Conservation (phyloP, 169 alveolate genomes). For the Hepatocystis sp. region DNA sequence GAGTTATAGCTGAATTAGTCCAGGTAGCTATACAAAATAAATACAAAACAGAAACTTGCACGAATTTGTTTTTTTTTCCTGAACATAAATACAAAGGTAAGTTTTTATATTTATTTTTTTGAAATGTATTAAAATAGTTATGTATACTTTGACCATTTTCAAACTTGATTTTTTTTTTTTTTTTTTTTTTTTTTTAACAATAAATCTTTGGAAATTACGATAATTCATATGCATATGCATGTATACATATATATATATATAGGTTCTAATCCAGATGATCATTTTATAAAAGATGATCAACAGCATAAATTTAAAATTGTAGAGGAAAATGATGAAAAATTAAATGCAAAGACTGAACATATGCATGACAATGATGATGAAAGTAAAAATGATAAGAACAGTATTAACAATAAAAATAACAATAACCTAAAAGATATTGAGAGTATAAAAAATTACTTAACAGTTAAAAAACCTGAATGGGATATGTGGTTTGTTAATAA, state of each 20-base stretch:
- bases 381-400: background rate
- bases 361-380: background rate
- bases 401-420: background rate
- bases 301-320: conserved; percentile 63
- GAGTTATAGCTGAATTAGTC: conserved; percentile 68
- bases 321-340: conserved; percentile 5
- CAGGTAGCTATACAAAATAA: conserved; percentile 71
- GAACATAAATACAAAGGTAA: conserved; percentile 74
- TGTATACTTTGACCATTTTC: background rate
- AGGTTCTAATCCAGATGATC: conserved; percentile 68
- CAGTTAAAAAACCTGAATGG: conserved; percentile 71
- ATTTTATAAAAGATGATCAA: conserved; percentile 65
- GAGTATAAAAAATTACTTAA: conserved; percentile 22
- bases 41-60: conserved; percentile 62
- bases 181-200: background rate
- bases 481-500: conserved; percentile 74
- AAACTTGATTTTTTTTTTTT: background rate
- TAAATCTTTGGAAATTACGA: too few relatives aligned
- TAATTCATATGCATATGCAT: too few relatives aligned
- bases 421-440: background rate
- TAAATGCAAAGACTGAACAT: background rate
- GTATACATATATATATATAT: background rate
- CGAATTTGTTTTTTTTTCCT: conserved; percentile 63
- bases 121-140: background rate
- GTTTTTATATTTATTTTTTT: conserved; percentile 1